Evolutionary conservation across 257 asterid genomes (phyloP).

Genomic region (Solanum virginianum): DNA sequence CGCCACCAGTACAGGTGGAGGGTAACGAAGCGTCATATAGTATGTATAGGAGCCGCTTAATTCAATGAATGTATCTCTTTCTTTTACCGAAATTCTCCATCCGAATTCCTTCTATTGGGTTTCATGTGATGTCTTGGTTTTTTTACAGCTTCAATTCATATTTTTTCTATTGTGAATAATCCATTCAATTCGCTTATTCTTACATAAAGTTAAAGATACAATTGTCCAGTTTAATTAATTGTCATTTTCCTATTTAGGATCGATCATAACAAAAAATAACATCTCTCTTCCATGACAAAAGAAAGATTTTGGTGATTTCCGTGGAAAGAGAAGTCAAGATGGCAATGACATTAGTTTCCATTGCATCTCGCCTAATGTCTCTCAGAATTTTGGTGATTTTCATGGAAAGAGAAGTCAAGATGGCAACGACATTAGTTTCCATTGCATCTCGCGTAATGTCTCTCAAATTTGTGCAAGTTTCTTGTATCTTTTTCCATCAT

Average conservation of each 20-base stretch:
- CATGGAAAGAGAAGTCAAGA: not conserved
- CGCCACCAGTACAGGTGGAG: too few relatives aligned
- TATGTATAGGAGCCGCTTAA: too few relatives aligned
- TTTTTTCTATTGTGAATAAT: not conserved
- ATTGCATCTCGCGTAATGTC: not conserved
- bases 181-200: not conserved
- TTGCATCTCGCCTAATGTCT: not conserved
- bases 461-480: not conserved
- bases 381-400: not conserved
- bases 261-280: not conserved
- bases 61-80: too few relatives aligned
- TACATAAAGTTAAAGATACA: not conserved
- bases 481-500: not conserved
- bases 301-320: not conserved
- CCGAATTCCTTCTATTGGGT: too few relatives aligned
- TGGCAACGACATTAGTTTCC: not conserved
- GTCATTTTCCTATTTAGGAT: not conserved
- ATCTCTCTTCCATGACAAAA: not conserved
- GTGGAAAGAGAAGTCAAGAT: not conserved
- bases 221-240: not conserved
- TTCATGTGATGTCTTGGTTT: too few relatives aligned
- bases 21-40: not conserved
- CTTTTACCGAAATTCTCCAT: too few relatives aligned
- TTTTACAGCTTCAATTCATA: not conserved
- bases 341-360: not conserved